phyloP scores from a whole-genome alignment of 73 alveolate genomes.

The Loxodes magnus region DNA sequence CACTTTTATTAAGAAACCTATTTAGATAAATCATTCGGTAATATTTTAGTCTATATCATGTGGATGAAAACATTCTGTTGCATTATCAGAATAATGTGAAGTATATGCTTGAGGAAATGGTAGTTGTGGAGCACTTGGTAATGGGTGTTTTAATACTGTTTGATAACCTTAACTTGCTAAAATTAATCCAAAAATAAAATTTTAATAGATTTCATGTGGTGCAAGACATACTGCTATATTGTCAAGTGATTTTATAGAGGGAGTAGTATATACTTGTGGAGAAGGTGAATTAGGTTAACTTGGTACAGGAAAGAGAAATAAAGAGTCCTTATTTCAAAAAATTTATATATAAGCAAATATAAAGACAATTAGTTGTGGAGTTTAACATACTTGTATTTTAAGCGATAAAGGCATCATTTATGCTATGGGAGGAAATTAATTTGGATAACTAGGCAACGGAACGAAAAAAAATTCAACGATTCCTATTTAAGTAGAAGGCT shows the following conservation, averaged over 20 bases:
- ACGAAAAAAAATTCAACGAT: neutral
- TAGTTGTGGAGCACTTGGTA: constrained; percentile 41
- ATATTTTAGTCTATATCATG: constrained; percentile 32
- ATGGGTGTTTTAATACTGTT: constrained; percentile 13
- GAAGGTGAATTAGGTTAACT: neutral
- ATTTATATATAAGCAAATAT: neutral
- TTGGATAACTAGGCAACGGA: neutral
- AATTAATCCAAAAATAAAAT: too few relatives aligned
- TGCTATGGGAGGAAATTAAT: neutral
- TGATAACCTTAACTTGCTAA: constrained; percentile 15
- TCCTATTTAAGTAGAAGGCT: constrained; percentile 15
- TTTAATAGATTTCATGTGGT: too few relatives aligned
- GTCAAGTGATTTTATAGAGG: neutral
- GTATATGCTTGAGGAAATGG: constrained; percentile 56
- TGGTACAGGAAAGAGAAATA: neutral
- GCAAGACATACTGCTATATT: neutral
- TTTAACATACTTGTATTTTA: neutral
- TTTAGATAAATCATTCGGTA: constrained; percentile 26
- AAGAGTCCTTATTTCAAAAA: neutral
- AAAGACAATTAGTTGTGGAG: neutral
- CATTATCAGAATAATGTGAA: constrained; percentile 37
- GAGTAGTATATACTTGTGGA: neutral
- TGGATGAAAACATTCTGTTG: constrained; percentile 39
- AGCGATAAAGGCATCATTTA: neutral
- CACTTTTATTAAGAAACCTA: neutral